A percentile compares a stretch with the other conserved stretches of the same genome.
These are phyloP conservation scores for Mycena venus DNA, from an alignment of 768 basidiomycete genomes.

Conservation along the genomic window DNA sequence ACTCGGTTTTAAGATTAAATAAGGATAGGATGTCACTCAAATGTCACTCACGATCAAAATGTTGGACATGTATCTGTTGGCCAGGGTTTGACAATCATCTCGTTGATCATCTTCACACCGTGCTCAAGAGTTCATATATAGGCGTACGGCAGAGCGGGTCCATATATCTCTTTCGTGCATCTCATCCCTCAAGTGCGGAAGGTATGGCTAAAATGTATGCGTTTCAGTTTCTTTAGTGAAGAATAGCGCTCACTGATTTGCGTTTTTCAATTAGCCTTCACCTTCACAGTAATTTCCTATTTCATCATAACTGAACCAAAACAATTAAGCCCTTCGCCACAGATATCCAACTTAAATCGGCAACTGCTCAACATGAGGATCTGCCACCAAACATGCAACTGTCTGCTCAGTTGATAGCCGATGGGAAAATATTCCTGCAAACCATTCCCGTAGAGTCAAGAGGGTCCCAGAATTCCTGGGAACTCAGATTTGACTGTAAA, in stretches of 20 bases:
- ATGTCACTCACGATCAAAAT: too few relatives aligned
- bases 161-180: too few relatives aligned
- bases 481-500: neutral
- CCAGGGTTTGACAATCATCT: too few relatives aligned
- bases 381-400: neutral
- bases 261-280: neutral
- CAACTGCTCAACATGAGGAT: neutral
- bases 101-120: too few relatives aligned
- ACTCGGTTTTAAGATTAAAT: too few relatives aligned
- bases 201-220: neutral
- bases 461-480: neutral
- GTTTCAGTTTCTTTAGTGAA: neutral
- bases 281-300: neutral
- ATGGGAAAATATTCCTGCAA: neutral
- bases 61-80: too few relatives aligned
- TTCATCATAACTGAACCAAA: neutral
- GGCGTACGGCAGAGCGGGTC: too few relatives aligned
- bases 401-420: neutral
- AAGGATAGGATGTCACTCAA: too few relatives aligned
- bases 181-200: neutral
- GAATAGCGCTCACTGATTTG: too few relatives aligned
- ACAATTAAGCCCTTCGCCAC: neutral
- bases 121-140: too few relatives aligned
- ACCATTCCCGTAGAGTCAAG: neutral
- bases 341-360: neutral